Percentiles rank a stretch among this genome's conserved stretches.
Conservation (phyloP, 164 flowering plant genomes). For the Paratinospora sagittata region DNA sequence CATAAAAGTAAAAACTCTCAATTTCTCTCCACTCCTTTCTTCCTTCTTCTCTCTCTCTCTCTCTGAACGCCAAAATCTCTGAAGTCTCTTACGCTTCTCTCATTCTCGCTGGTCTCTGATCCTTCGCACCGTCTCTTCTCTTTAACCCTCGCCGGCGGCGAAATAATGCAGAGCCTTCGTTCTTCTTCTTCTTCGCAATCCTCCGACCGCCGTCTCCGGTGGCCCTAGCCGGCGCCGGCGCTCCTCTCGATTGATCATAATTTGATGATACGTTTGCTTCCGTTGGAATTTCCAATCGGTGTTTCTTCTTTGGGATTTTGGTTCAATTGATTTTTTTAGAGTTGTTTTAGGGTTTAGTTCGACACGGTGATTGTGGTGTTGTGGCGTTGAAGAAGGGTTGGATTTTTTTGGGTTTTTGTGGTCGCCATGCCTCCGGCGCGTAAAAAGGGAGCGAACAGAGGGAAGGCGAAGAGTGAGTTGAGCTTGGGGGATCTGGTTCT, state of each 20-base stretch:
- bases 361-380: not conserved
- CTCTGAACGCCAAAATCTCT: constrained; percentile 14
- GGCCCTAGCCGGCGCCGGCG: not conserved
- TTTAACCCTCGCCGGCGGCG: not conserved
- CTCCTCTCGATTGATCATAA: too few species aligned
- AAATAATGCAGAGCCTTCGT: not conserved
- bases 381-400: too few species aligned
- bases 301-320: not conserved
- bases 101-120: not conserved
- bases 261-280: not conserved
- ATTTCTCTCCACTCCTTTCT: not conserved
- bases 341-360: not conserved
- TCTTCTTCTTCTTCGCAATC: too few species aligned
- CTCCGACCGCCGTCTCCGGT: not conserved
- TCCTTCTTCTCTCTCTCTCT: constrained; percentile 1
- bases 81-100: not conserved
- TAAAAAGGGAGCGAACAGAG: constrained; percentile 54
- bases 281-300: not conserved
- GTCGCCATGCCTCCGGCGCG: constrained; percentile 80
- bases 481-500: constrained; percentile 96
- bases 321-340: not conserved
- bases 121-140: not conserved
- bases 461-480: constrained; percentile 42
- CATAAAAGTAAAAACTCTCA: not conserved
- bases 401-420: not conserved